Conservation (phyloP, 257 asterid genomes). For the Nicotiana sylvestris region DNA sequence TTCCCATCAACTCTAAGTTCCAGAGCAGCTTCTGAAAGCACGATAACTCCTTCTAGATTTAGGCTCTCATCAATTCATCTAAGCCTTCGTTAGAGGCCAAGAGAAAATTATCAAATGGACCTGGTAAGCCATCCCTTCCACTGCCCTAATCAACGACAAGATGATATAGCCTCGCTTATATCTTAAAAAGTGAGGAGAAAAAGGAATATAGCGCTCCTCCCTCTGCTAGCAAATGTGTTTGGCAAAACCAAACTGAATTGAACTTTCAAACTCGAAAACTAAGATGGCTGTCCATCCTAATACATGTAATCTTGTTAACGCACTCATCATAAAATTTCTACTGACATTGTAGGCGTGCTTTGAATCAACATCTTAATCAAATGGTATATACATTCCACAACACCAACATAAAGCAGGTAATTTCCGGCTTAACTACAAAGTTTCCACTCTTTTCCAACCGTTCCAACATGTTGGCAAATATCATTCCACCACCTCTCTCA, state of each 20-base stretch:
- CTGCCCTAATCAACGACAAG: constrained; percentile 3
- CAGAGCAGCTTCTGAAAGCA: not conserved
- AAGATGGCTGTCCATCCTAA: not conserved
- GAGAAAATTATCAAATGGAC: not conserved
- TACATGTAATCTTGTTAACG: not conserved
- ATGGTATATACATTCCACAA: not conserved
- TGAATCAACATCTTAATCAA: not conserved
- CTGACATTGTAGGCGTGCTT: not conserved
- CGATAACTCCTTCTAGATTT: constrained; percentile 1
- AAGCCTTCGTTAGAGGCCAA: not conserved
- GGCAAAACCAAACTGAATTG: not conserved
- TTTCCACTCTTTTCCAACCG: not conserved
- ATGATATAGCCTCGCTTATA: not conserved
- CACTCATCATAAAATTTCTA: not conserved
- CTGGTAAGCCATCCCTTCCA: not conserved
- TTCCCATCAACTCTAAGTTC: not conserved
- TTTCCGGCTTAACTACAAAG: not conserved
- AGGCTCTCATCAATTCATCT: not conserved
- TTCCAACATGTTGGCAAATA: not conserved
- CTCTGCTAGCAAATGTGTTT: not conserved
- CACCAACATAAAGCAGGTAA: not conserved
- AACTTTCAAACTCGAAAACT: not conserved
- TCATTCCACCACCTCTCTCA: not conserved
- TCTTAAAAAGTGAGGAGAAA: not conserved
- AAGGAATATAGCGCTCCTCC: not conserved